Evolutionary conservation across 2,329 filamentous ascomycete species (phyloP), one percentile per base, ranked within the genome.

Genomic region (Akanthomyces muscarius): DNA sequence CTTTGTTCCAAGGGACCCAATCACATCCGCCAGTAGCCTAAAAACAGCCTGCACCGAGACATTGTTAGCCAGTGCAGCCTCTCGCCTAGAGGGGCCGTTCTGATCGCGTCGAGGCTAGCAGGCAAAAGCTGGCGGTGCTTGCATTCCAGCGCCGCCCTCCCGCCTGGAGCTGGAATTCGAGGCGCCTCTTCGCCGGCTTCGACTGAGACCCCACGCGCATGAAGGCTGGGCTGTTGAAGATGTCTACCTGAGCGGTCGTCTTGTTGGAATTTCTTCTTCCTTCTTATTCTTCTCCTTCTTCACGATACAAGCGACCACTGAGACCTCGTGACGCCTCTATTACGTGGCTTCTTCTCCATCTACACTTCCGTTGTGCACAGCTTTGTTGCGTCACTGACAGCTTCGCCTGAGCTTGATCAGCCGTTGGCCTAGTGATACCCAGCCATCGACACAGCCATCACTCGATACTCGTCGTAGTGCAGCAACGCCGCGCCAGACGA

Each of bases 161-260:
- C 41, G 54, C 61, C 61, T 18, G n/a, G 25, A 18, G 11, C 48
- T 63, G 61, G 61, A 63, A 63, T 63, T 58, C 47, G 14, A 63
- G 54, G 47, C 18, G 56, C 25, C 53, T 51, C 21, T 41, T 14
- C 28, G 54, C 25, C 47, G 21, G 36, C 53, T 51, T 57, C 45
- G 53, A 53, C 53, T 36, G 28, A 28, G 45, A 47, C 53, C 28
- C 44, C 41, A 51, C 50, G 51, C 42, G 7, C 42, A 48, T 47
- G 5, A 50, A 18, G 45, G 45, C 45, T 59, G 30, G 28, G 28
- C 30, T 36, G 36, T 53, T 45, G 38, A 38, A 61, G 41, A 61
- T 59, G 45, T 51, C 47, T 44, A 51, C 18, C 45, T 30, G 6
- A 6, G 51, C 44, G 18, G 36, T 30, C 16, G 42, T n/a, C 18